A percentile compares a stretch with the other conserved stretches of the same genome.
phyloP scores from a whole-genome alignment of 805 yeast species.

The Candida anglica region DNA sequence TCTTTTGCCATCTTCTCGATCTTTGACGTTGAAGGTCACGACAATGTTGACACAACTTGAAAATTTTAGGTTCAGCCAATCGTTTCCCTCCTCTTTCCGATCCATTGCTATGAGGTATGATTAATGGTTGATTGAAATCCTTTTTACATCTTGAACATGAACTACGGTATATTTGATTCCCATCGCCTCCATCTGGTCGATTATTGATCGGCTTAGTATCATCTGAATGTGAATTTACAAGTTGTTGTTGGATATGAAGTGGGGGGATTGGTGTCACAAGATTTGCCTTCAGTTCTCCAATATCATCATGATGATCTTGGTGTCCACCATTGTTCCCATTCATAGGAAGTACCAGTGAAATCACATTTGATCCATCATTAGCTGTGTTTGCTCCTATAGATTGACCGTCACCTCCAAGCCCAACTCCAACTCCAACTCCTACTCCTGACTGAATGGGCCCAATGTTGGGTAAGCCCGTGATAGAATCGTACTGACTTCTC shows the following conservation, averaged over 20 bases:
- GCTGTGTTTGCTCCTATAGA: neutral
- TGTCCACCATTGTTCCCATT: neutral
- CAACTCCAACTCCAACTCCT: too few relatives aligned
- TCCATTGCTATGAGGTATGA: constrained; percentile 22
- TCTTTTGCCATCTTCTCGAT: constrained; percentile 60
- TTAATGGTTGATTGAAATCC: constrained; percentile 44
- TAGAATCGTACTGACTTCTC: neutral
- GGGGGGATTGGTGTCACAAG: constrained; percentile 38
- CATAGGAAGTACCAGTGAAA: too few relatives aligned
- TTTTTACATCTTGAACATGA: constrained; percentile 60
- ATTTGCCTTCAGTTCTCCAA: constrained; percentile 1
- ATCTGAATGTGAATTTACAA: too few relatives aligned
- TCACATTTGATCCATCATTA: too few relatives aligned
- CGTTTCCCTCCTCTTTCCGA: constrained; percentile 18
- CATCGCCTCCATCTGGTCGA: constrained; percentile 6
- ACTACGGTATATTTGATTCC: constrained; percentile 24
- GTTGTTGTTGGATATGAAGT: constrained; percentile 39
- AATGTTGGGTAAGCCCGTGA: too few relatives aligned
- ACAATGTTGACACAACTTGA: constrained; percentile 60
- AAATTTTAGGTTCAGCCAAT: constrained; percentile 39
- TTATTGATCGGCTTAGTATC: neutral
- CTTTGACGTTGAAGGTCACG: constrained; percentile 61
- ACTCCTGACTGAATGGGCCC: too few relatives aligned
- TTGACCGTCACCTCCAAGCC: too few relatives aligned
- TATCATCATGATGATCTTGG: neutral